Conservation (phyloP, 2,329 filamentous ascomycete genomes). For the Alternaria panax region DNA sequence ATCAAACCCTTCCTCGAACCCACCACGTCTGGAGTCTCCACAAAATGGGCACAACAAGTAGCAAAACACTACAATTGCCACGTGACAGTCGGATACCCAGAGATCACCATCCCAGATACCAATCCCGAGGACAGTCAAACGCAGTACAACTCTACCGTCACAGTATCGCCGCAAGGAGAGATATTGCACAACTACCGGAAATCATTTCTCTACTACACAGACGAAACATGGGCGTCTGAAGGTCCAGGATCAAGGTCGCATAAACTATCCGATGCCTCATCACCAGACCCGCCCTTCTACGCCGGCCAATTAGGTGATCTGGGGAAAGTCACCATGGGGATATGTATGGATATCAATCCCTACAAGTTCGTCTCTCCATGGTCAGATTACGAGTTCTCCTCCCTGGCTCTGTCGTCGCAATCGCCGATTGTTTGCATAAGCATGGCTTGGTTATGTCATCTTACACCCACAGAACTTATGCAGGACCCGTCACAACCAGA, state of each 20-base stretch:
- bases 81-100: conserved; percentile 78
- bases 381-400: conserved; percentile 64
- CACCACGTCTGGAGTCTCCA: conserved; percentile 69
- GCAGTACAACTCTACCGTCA: conserved; percentile 67
- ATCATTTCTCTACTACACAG: conserved; percentile 71
- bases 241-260: conserved; percentile 46
- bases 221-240: conserved; percentile 69
- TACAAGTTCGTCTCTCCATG: conserved; percentile 67
- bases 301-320: conserved; percentile 45
- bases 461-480: conserved; percentile 57
- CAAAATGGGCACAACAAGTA: conserved; percentile 73
- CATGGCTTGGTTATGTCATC: conserved; percentile 78
- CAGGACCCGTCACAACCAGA: conserved; percentile 66
- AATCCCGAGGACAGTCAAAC: conserved; percentile 29
- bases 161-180: conserved; percentile 62
- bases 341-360: conserved; percentile 69
- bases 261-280: conserved; percentile 25
- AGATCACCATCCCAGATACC: conserved; percentile 52
- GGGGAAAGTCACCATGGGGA: conserved; percentile 53
- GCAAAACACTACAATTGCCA: conserved; percentile 72
- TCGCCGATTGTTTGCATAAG: conserved; percentile 72
- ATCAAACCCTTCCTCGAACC: conserved; percentile 75
- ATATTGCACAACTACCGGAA: conserved; percentile 69
- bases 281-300: conserved; percentile 46
- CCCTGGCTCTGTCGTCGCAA: conserved; percentile 63